Evolutionary conservation across 2,329 filamentous ascomycete genomes (phyloP).

Genomic region (Aspergillus awamori): DNA sequence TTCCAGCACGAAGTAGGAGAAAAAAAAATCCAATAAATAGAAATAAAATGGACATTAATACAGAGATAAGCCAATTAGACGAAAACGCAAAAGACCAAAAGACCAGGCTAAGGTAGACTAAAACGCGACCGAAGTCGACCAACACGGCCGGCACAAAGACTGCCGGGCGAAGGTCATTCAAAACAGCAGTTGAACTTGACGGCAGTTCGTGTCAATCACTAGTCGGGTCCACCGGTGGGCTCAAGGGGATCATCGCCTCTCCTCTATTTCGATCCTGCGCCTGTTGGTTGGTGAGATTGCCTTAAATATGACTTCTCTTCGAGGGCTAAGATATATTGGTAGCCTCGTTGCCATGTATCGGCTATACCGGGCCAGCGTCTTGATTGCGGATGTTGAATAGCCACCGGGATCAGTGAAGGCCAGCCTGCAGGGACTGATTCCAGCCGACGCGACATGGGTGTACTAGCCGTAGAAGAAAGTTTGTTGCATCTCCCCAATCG

Average conservation of each 20-base stretch:
- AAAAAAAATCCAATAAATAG: slow-evolving; percentile 1
- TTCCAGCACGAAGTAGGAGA: neutral
- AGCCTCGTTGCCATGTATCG: neutral
- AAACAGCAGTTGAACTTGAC: neutral
- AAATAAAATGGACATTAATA: neutral
- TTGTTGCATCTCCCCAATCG: slow-evolving; percentile 4
- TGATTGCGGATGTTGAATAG: neutral
- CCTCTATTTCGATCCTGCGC: neutral
- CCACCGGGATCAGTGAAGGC: neutral
- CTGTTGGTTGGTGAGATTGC: neutral
- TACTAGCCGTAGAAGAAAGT: neutral
- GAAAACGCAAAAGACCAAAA: neutral
- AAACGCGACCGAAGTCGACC: neutral
- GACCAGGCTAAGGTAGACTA: neutral
- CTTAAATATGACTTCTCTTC: neutral
- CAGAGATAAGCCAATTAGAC: neutral
- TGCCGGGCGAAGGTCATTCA: neutral
- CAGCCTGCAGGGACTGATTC: neutral
- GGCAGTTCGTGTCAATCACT: slow-evolving; percentile 16
- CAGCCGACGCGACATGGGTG: neutral
- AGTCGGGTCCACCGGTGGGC: slow-evolving; percentile 14
- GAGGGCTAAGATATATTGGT: neutral
- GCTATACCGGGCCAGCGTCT: neutral
- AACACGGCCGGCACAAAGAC: neutral
- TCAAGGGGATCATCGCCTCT: neutral